Percentiles rank a stretch among this genome's conserved stretches.
These are phyloP conservation scores for Nicotiana paniculata DNA, from an alignment of 257 asterid genomes.

Conservation along the genomic window DNA sequence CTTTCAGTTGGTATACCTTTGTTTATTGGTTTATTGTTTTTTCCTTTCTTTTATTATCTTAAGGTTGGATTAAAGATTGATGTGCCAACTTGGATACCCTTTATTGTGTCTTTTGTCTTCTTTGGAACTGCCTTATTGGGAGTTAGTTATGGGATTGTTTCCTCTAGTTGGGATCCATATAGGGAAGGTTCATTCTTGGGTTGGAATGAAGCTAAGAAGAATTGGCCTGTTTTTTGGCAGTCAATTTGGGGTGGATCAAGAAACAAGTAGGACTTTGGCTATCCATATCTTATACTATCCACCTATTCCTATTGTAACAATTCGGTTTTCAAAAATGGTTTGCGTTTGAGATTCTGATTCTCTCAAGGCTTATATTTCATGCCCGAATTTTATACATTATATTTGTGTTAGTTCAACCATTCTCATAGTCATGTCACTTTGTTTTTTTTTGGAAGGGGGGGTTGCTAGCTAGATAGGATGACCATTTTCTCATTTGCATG, in stretches of 20 bases:
- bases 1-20: conserved; percentile 81
- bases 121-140: conserved; percentile 85
- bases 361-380: neutral
- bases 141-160: conserved; percentile 89
- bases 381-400: neutral
- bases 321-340: neutral
- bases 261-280: conserved; percentile 20
- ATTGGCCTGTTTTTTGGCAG: conserved; percentile 96
- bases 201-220: conserved; percentile 89
- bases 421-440: neutral
- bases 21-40: conserved; percentile 64
- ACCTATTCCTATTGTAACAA: neutral
- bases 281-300: neutral
- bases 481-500: neutral
- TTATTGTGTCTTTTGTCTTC: conserved; percentile 79
- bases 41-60: conserved; percentile 90
- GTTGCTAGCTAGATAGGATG: neutral
- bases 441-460: too few relatives aligned
- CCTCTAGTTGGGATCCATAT: conserved; percentile 96
- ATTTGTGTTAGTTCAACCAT: neutral
- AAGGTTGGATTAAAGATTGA: conserved; percentile 80
- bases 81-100: conserved; percentile 86
- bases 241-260: conserved; percentile 63
- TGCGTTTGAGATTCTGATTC: neutral
- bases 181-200: conserved; percentile 90